A percentile compares a stretch with the other conserved stretches of the same genome.
phyloP scores from a whole-genome alignment of 495 filamentous ascomycete genomes.

The Penicillium antarcticum region DNA sequence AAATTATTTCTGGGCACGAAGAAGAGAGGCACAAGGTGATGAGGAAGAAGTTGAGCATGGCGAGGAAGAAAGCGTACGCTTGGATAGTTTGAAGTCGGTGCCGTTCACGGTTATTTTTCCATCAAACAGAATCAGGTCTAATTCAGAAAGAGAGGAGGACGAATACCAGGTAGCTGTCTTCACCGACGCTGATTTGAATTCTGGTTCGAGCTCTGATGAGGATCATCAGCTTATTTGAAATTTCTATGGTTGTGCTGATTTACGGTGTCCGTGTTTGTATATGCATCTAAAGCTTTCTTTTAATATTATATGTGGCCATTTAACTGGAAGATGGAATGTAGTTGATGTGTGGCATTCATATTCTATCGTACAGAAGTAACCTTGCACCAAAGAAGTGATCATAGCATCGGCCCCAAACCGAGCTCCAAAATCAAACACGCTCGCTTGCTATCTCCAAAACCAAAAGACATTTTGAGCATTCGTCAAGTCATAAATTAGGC shows the following conservation, averaged over 20 bases:
- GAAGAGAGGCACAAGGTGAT: neutral
- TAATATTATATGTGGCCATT: no score
- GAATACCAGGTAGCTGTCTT: neutral
- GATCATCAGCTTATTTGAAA: conserved; percentile 15
- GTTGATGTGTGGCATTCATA: neutral
- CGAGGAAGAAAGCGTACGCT: neutral
- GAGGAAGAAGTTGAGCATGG: neutral
- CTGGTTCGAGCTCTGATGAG: conserved; percentile 4
- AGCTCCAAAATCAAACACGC: conserved; percentile 9
- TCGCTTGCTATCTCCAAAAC: conserved; percentile 15
- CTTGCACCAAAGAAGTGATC: conserved; percentile 5
- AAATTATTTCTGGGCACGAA: conserved; percentile 17
- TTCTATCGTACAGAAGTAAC: conserved; percentile 22
- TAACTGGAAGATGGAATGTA: neutral
- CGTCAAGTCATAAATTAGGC: conserved; percentile 17
- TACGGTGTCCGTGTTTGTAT: no score
- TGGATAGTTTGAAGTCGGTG: conserved; percentile 7
- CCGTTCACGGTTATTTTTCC: conserved; percentile 4
- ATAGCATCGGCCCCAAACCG: neutral
- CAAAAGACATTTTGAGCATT: neutral
- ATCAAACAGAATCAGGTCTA: neutral
- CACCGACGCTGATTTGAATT: conserved; percentile 6
- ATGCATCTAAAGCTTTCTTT: no score
- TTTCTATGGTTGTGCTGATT: neutral
- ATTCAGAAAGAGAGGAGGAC: neutral